Percentiles rank a stretch among this genome's conserved stretches.
These are phyloP conservation scores for Mycosphaerelloides madeirae DNA, from an alignment of 2,329 filamentous ascomycete genomes.

Conservation along the genomic window DNA sequence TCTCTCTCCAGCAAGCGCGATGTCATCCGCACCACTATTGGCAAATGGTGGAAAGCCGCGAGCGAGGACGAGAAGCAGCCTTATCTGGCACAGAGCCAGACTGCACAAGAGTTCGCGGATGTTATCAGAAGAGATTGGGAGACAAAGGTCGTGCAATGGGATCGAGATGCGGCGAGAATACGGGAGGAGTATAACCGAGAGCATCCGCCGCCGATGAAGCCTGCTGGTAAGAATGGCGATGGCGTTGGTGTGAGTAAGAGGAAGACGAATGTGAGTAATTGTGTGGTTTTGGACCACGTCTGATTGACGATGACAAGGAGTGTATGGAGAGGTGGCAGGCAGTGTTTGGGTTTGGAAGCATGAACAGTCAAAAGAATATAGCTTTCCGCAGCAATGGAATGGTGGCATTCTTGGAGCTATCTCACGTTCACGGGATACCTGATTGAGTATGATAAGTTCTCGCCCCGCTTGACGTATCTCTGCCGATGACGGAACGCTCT, in stretches of 20 bases:
- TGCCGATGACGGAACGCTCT: too few species aligned
- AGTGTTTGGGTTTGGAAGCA: not conserved
- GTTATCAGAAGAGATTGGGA: conserved; percentile 57
- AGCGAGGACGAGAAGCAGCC: conserved; percentile 66
- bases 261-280: conserved; percentile 31
- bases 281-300: conserved; percentile 27
- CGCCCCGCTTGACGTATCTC: too few species aligned
- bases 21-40: conserved; percentile 79
- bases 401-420: too few species aligned
- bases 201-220: conserved; percentile 20
- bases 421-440: too few species aligned
- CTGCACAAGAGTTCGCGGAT: conserved; percentile 63
- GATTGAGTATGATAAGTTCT: too few species aligned
- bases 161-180: conserved; percentile 55
- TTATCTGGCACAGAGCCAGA: conserved; percentile 69
- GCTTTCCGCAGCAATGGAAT: too few species aligned
- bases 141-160: conserved; percentile 64
- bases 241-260: conserved; percentile 25
- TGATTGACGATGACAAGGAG: conserved; percentile 2
- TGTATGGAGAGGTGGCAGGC: not conserved
- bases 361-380: too few species aligned
- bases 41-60: conserved; percentile 85
- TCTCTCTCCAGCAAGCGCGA: conserved; percentile 62
- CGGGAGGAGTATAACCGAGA: conserved; percentile 37
- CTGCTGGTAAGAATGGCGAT: conserved; percentile 2